Evolutionary conservation across 257 asterid genomes (phyloP), one percentile per base, ranked within the genome.

Genomic region (Ilex aquifolium): DNA sequence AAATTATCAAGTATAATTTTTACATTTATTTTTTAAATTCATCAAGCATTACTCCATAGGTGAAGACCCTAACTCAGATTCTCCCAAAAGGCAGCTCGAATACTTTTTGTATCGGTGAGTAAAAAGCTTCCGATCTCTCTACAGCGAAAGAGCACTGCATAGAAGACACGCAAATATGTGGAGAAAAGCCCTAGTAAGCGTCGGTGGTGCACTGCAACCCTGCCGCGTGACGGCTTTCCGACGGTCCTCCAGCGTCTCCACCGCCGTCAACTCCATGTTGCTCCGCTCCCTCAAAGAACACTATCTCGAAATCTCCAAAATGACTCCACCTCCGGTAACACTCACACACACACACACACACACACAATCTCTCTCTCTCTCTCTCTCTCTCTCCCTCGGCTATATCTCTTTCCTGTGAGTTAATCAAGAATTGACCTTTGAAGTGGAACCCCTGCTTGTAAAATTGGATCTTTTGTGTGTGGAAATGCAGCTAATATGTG

Each of bases 281-380:
- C 88, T 88, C 21, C 97, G 97, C 40, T 88, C 98, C 29, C 97
- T 92, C 74, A 87, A 89, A 74, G 98, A 88, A 59, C 97, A 92
- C 80, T 88, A 85, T 62, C 72, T 80, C 65, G 97, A 87, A 76
- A 81, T 81, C 75, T 73, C 98, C 76, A 83, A 81, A 80, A 88
- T 88, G 95, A 83, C 81, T 51, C 93, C 95, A 67, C 97, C 98
- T 65, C 95, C 95, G 10, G 98, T 91, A 79, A 21, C 0, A 21
- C 27, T 0, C 27, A 21, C 27, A 21, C 27, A 21, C 27, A 21
- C 27, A 21, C 27, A 21, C 27, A 21, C 27, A 21, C 27, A 21
- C 27, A 21, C n/a, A n/a, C n/a, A n/a, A 62, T 32, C 53, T 15
- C 6, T 46, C 31, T 27, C 44, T 49, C 59, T 27, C 32, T 2